Percentiles rank a stretch among this genome's conserved stretches.
phyloP scores from a whole-genome alignment of 148 eudicot genomes.

The Chenopodium album region DNA sequence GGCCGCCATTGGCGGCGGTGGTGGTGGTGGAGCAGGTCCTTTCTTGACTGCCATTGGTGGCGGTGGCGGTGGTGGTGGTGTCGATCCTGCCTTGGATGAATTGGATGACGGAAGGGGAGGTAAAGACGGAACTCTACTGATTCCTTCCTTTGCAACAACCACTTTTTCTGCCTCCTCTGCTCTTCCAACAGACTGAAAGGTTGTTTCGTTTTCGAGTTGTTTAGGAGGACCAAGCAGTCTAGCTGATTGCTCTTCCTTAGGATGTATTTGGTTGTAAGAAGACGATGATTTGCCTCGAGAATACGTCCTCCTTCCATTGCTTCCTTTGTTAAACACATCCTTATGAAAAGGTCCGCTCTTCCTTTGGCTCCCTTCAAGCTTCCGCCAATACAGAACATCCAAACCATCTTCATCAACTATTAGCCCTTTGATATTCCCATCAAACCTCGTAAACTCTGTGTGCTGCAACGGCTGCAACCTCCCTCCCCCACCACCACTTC shows the following conservation, averaged over 20 bases:
- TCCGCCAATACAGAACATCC: constrained; percentile 86
- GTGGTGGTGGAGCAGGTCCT: constrained; percentile 37
- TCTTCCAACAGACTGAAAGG: background rate
- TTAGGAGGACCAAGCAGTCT: constrained; percentile 25
- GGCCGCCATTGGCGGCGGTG: constrained; percentile 28
- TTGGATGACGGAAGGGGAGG: constrained; percentile 35
- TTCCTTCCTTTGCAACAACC: background rate
- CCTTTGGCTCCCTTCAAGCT: constrained; percentile 51
- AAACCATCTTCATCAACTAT: constrained; percentile 87
- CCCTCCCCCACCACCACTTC: background rate
- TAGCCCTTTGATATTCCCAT: constrained; percentile 60
- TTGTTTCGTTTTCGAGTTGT: constrained; percentile 16
- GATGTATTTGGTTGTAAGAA: constrained; percentile 43
- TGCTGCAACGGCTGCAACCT: constrained; percentile 18
- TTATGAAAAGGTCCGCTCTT: constrained; percentile 31
- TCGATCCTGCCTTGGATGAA: constrained; percentile 3
- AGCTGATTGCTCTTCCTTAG: constrained; percentile 23
- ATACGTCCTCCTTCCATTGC: constrained; percentile 35
- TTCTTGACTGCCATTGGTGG: constrained; percentile 25
- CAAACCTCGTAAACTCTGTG: constrained; percentile 41
- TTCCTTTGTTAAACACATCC: constrained; percentile 25
- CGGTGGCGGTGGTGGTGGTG: constrained; percentile 32
- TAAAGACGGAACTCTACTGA: constrained; percentile 25
- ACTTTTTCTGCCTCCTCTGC: background rate
- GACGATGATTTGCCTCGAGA: constrained; percentile 56